phyloP scores from a whole-genome alignment of 2,329 filamentous ascomycete genomes.

The Apiospora kogelbergensis region DNA sequence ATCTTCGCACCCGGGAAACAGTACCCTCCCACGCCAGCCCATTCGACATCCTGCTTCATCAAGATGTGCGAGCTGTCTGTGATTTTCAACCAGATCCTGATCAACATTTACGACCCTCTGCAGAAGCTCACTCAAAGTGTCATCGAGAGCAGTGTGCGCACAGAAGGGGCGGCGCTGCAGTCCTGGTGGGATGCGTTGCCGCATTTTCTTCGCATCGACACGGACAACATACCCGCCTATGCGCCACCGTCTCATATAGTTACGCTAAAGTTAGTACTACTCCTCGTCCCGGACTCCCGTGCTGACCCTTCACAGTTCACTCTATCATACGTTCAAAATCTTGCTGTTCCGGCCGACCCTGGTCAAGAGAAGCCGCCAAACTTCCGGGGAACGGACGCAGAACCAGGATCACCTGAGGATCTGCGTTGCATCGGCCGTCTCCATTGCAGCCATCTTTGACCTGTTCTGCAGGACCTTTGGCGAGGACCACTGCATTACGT shows the following conservation, averaged over 20 bases:
- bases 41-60: constrained; percentile 60
- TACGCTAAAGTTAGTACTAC: constrained; percentile 51
- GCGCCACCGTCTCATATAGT: constrained; percentile 60
- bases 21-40: constrained; percentile 55
- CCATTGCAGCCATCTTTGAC: constrained; percentile 61
- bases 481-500: constrained; percentile 57
- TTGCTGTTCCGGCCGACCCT: constrained; percentile 57
- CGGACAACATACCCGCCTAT: constrained; percentile 47
- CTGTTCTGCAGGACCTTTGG: constrained; percentile 59
- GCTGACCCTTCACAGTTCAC: constrained; percentile 41
- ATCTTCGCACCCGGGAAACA: constrained; percentile 49
- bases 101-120: constrained; percentile 60
- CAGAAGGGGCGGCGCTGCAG: constrained; percentile 50
- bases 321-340: constrained; percentile 63
- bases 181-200: constrained; percentile 59
- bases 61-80: constrained; percentile 57
- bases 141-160: constrained; percentile 50
- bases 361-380: constrained; percentile 28
- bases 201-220: constrained; percentile 50
- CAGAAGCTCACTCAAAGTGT: constrained; percentile 53
- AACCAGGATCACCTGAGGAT: constrained; percentile 52
- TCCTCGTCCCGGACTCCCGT: background rate
- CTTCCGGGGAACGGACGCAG: constrained; percentile 23
- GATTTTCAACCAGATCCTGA: constrained; percentile 59
- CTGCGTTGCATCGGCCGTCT: constrained; percentile 57